Conservation (phyloP, 257 asterid genomes). For the Forsythia viridissima region DNA sequence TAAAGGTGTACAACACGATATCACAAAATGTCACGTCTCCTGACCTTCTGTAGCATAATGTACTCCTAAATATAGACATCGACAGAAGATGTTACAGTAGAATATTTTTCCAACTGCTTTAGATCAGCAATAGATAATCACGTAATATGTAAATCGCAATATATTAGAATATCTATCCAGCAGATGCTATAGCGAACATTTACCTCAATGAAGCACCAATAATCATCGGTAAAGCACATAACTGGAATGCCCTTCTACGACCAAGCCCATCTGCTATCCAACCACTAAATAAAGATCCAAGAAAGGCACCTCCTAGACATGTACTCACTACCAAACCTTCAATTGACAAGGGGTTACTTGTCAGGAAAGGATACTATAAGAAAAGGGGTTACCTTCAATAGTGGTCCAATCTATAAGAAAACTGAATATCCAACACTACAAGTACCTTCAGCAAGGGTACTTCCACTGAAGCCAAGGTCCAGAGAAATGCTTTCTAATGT, state of each 20-base stretch:
- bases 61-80: neutral
- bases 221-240: constrained; percentile 90
- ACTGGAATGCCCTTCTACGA: constrained; percentile 75
- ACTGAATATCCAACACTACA: constrained; percentile 14
- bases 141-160: neutral
- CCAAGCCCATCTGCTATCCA: constrained; percentile 85
- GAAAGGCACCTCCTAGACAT: constrained; percentile 85
- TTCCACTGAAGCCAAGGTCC: constrained; percentile 84
- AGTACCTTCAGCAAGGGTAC: constrained; percentile 89
- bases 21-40: neutral
- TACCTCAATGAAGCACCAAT: constrained; percentile 85
- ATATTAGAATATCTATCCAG: neutral
- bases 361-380: constrained; percentile 19
- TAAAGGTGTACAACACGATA: neutral
- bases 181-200: constrained; percentile 4
- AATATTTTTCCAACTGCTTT: neutral
- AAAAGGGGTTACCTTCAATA: no score
- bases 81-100: neutral
- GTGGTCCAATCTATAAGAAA: neutral
- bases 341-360: constrained; percentile 19
- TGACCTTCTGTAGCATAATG: neutral
- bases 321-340: constrained; percentile 91
- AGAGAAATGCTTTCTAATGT: constrained; percentile 86
- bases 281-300: constrained; percentile 87
- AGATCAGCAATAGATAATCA: neutral